Evolutionary conservation across 2,329 filamentous ascomycete species (phyloP), one percentile per base, ranked within the genome.

Genomic region (Phyllachora maydis): DNA sequence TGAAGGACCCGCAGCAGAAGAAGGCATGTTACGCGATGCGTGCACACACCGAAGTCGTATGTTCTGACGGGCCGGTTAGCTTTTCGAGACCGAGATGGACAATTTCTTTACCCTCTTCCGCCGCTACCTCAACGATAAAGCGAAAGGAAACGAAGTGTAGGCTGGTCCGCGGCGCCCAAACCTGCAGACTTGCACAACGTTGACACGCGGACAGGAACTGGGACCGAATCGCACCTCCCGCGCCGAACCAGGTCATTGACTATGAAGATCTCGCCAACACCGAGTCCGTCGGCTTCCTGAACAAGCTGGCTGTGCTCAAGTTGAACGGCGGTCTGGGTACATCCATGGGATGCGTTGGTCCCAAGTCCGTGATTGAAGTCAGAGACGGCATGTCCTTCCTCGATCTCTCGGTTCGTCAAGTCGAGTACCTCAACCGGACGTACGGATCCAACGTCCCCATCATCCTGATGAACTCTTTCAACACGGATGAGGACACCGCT

Each of bases 381-480:
- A 82, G 88, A 54, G 88, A 98, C 42, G 88, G 88, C 68, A 98
- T 95, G 88, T 98, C 88, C 40, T 98, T 98, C 73, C 67, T 98
- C 37, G 88, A 98, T 56, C 66, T 98, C 41, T 95, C 88, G 11
- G 88, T 98, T 41, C 79, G 88, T 43, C 88, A 98, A 65, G 91
- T 98, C 46, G 88, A 98, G 61, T 90, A 82, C 64, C 74, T 98
- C 39, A 98, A 98, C 74, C 77, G 83, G 52, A 95, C 82, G 35
- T 95, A 93, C 61, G 68, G 76, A 40, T 81, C 90, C 51, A 95
- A 93, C 48, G 88, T 98, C 16, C 88, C 88, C 23, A 93, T 98
- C 54, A 72, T 98, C 37, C 73, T 98, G 40, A 98, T 98, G 88
- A 98, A 98, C 73, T 95, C 88, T 26, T 98, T 98, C 77, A 98